A percentile compares a stretch with the other conserved stretches of the same genome.
phyloP scores from a whole-genome alignment of 2,329 filamentous ascomycete species.

The Penicillium aurantiogriseum region DNA sequence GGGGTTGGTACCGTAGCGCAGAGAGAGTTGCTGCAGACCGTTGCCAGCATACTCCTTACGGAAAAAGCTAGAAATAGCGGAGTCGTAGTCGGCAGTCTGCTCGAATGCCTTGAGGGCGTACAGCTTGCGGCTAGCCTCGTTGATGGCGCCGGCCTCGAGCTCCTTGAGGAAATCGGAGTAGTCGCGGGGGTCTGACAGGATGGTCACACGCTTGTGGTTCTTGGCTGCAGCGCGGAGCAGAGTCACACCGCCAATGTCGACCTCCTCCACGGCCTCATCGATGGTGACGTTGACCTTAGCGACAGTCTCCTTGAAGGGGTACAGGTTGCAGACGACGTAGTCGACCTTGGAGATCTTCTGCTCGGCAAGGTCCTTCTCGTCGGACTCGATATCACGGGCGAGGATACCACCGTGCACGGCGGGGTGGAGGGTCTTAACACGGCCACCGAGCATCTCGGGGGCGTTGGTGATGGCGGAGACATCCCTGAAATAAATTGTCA shows the following conservation, averaged over 20 bases:
- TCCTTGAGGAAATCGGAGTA: constrained; percentile 93
- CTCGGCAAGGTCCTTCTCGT: constrained; percentile 93
- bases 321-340: constrained; percentile 96
- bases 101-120: constrained; percentile 98
- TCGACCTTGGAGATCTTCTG: constrained; percentile 95
- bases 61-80: constrained; percentile 94
- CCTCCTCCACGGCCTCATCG: constrained; percentile 95
- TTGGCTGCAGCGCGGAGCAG: constrained; percentile 95
- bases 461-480: constrained; percentile 96
- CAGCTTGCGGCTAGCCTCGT: constrained; percentile 76
- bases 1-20: constrained; percentile 95
- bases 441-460: constrained; percentile 91
- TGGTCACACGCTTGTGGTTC: constrained; percentile 94
- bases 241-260: constrained; percentile 97
- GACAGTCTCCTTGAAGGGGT: constrained; percentile 98
- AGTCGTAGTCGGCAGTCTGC: constrained; percentile 96
- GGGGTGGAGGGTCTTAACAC: constrained; percentile 94
- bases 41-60: constrained; percentile 91
- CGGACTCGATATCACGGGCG: constrained; percentile 87
- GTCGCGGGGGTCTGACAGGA: constrained; percentile 89
- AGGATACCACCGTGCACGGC: constrained; percentile 84
- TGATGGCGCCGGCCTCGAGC: constrained; percentile 80
- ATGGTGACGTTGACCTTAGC: constrained; percentile 97
- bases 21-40: constrained; percentile 75
- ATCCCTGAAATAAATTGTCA: constrained; percentile 59